Base-by-base conservation (phyloP, 2,329 filamentous ascomycete genomes). In the Sporothrix globosa region DNA sequence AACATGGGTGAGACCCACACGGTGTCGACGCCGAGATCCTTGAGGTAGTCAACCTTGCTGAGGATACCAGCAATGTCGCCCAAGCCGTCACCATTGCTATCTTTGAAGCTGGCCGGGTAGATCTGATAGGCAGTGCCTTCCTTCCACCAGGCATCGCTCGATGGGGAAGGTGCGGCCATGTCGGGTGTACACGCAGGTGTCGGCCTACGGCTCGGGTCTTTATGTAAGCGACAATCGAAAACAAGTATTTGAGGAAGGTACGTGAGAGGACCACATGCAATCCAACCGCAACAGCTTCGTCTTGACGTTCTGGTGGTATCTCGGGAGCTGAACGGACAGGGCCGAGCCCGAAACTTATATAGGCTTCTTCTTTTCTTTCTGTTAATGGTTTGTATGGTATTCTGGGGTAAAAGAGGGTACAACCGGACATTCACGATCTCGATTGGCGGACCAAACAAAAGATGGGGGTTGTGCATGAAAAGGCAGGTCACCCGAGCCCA, bases 31-130 rank as follows among this genome's bases (percentile, higher is more conserved):
- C 89, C 90, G 0, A 91, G 81, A 2, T 86, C 81, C 67, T 86
- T 82, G 65, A 91, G 81, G 75, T 91, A 89, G 76, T 90, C 87
- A 1, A 91, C 79, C 76, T 90, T 84, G 11, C 86, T 86, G 14
- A 88, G 87, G 68, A 91, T 86, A 14, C 89, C 89, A 1, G 84
- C 84, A 46, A 91, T 83, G 75, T 91, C 88, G 2, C 89, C 89
- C 80, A 88, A 86, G 52, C 90, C 89, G 58, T 87, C 86, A n/a
- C 81, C 81, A 52, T 87, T 84, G 39, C 84, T 85, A 75, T 87
- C 86, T 61, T 84, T 82, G 80, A 88, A 89, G 72, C 83, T 85
- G 14, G 87, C 84, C 2, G 87, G 86, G 72, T 88, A 88, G 67
- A 88, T 71, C 63, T 75, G 74, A 68, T 75, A 75, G 14, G 68